phyloP scores from a whole-genome alignment of 495 filamentous ascomycete species.

The Diplogelasinospora grovesii region DNA sequence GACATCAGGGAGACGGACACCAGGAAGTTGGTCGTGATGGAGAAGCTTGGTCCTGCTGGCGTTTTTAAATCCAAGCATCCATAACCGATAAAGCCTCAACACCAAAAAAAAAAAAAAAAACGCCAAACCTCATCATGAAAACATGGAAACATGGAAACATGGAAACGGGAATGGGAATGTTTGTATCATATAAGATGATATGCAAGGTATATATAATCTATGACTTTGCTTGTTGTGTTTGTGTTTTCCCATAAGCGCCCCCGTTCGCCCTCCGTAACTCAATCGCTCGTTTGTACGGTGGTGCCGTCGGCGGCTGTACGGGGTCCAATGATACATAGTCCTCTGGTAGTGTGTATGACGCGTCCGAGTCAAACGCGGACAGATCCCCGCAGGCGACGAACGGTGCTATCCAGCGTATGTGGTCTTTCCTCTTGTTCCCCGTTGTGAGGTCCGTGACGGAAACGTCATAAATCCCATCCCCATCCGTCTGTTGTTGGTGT shows the following conservation, averaged over 20 bases:
- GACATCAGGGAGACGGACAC: slow-evolving; percentile 26
- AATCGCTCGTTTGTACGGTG: slow-evolving; percentile 85
- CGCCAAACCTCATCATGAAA: too few relatives aligned
- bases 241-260: slow-evolving; percentile 73
- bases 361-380: slow-evolving; percentile 91
- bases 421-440: too few relatives aligned
- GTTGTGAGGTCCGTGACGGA: slow-evolving; percentile 39
- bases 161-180: too few relatives aligned
- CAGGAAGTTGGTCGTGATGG: slow-evolving; percentile 20
- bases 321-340: slow-evolving; percentile 76
- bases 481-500: too few relatives aligned
- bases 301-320: slow-evolving; percentile 92
- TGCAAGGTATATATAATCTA: background rate
- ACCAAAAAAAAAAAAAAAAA: too few relatives aligned
- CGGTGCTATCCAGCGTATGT: slow-evolving; percentile 74
- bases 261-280: slow-evolving; percentile 73
- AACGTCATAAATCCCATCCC: slow-evolving; percentile 59
- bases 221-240: slow-evolving; percentile 25
- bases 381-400: slow-evolving; percentile 96
- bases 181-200: too few relatives aligned
- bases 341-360: slow-evolving; percentile 76
- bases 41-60: slow-evolving; percentile 16
- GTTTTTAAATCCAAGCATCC: too few relatives aligned
- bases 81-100: too few relatives aligned
- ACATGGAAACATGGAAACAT: too few relatives aligned